Conservation (phyloP, 352 stramenopile genomes). For the Globisporangium yorkense region DNA sequence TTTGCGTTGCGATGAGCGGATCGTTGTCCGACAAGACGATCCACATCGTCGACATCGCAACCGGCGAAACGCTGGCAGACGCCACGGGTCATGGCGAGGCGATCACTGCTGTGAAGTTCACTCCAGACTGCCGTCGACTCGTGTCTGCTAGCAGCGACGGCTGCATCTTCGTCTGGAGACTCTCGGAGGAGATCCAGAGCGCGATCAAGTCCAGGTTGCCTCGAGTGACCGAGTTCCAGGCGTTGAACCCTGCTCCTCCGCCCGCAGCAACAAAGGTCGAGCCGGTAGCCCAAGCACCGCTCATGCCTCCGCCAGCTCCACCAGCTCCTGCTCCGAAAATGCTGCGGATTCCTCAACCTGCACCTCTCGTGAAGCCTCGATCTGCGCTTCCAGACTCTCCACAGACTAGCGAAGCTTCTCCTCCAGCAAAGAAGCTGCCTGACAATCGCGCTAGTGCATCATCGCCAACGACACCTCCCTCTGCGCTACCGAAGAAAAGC, state of each 20-base stretch:
- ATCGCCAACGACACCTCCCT: not conserved
- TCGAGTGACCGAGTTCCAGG: slow-evolving; percentile 25
- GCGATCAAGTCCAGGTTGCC: slow-evolving; percentile 57
- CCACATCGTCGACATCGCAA: slow-evolving; percentile 78
- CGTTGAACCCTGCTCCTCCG: slow-evolving; percentile 21
- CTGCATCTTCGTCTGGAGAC: slow-evolving; percentile 86
- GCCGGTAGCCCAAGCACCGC: slow-evolving; percentile 1
- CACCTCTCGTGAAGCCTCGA: not conserved
- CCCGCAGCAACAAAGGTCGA: slow-evolving; percentile 3
- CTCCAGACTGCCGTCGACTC: slow-evolving; percentile 76
- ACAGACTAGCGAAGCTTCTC: not conserved
- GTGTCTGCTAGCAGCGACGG: slow-evolving; percentile 81
- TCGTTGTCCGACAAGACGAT: slow-evolving; percentile 83
- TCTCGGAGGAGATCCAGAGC: slow-evolving; percentile 67
- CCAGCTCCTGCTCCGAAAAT: slow-evolving; percentile 7
- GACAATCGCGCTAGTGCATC: not conserved
- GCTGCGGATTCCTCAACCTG: not conserved
- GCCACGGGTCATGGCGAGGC: slow-evolving; percentile 79
- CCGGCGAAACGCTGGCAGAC: slow-evolving; percentile 69
- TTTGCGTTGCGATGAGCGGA: slow-evolving; percentile 74
- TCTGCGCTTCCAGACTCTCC: not conserved
- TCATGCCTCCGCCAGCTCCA: slow-evolving; percentile 28
- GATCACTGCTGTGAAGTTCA: slow-evolving; percentile 82
- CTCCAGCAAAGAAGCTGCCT: not conserved
- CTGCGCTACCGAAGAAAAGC: slow-evolving; percentile 5